Base-by-base conservation (phyloP, 371 early-diverging fungal species). In the Smittium mucronatum region DNA sequence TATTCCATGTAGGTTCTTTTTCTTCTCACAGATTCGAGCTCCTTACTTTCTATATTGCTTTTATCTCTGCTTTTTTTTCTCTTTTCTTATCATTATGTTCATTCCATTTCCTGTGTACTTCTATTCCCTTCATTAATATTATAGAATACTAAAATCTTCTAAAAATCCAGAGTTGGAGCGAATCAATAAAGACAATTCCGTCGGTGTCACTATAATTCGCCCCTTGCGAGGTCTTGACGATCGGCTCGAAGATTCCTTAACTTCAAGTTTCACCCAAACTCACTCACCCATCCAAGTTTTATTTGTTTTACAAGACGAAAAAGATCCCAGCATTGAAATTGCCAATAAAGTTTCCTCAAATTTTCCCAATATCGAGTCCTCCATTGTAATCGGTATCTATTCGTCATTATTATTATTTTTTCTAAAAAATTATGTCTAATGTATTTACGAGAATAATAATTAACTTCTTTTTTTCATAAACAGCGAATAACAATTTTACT, bases 361-460 rank as follows among this genome's bases (percentile, higher is more conserved):
- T 15, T 65, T 34, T 33, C 65, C 65, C 32, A 65, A 65, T 65
- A 25, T 36, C 15, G 65, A 65, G 15, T 65, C 34, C n/a, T 34
- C n/a, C n/a, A 34, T 65, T 32, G 34, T 65, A 2, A 33, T 65
- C 2, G 65, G 65, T 65, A 65, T 15, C 32, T 65, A 5, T 65
- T 65, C 28, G 5, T n/a, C 63, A 61, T n/a, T n/a, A 5, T n/a
- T 65, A 34, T 26, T 32, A n/a, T 63, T 63, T 63, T 30, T 63
- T 8, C 32, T 63, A 32, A 26, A 57, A 21, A 57, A 57, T 26
- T 21, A 26, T 26, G 88, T 21, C 57, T 21, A 57, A 21, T 21
- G 57, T 57, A 26, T 21, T 57, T 21, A 57, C 57, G 26, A 57
- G 21, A 57, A 57, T 57, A 57, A 57, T 26, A 57, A 57, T 17